Conservation (phyloP, 805 yeast species). For the Lipomyces yamadae region DNA sequence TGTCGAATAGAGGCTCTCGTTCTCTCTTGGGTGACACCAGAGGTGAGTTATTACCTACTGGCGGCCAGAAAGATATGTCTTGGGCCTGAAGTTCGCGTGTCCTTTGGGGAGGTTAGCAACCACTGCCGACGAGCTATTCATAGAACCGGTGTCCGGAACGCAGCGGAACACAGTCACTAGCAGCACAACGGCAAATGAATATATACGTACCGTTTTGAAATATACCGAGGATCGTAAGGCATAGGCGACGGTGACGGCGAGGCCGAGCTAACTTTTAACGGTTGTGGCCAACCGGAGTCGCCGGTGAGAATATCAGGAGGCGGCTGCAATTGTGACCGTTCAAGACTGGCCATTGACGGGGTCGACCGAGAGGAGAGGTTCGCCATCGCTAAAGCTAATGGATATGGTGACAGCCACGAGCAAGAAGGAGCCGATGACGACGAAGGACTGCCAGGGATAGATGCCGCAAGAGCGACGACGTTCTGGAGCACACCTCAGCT, state of each 20-base stretch:
- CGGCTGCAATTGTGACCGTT: conserved; percentile 8
- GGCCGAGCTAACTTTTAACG: conserved; percentile 15
- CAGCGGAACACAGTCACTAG: not conserved
- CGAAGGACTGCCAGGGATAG: not conserved
- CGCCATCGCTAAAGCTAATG: conserved; percentile 3
- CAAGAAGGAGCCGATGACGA: not conserved
- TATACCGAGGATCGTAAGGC: conserved; percentile 30
- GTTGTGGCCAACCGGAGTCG: not conserved
- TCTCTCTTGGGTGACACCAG: conserved; percentile 22
- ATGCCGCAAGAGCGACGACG: not conserved
- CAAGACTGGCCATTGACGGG: conserved; percentile 3
- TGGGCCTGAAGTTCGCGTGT: conserved; percentile 29
- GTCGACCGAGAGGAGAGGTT: conserved; percentile 8
- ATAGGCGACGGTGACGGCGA: conserved; percentile 16
- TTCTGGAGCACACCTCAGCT: not conserved
- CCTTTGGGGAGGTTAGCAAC: conserved; percentile 12
- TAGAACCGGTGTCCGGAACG: conserved; percentile 4
- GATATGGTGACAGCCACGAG: not conserved
- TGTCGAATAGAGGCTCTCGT: conserved; percentile 17
- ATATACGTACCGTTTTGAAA: conserved; percentile 26
- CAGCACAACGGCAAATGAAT: not conserved
- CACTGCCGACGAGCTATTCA: not conserved
- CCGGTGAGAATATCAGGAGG: not conserved
- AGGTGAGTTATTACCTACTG: conserved; percentile 3
- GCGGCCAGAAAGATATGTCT: conserved; percentile 23